Evolutionary conservation across 495 filamentous ascomycete genomes (phyloP), one percentile per base, ranked within the genome.

Genomic region (Lindgomyces ingoldianus): DNA sequence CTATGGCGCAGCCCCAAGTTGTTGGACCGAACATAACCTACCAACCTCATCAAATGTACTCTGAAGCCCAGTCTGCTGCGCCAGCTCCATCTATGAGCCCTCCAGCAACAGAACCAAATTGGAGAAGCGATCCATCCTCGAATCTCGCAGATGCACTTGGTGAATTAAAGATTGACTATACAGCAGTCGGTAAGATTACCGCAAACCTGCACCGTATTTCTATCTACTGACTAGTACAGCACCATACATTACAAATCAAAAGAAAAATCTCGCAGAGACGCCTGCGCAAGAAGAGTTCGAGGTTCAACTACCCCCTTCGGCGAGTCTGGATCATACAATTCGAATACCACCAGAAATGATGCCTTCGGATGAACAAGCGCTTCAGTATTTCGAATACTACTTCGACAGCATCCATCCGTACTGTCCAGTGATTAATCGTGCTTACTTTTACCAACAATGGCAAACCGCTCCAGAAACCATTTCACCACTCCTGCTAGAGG

Each of bases 391-490:
- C 75, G 87, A 94, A 41, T 89, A 96, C 44, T 99, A 91, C 70
- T 99, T 99, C 70, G 79, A 81, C 54, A 85, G 96, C 67, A 90
- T 97, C 33, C 94, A 99, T 67, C 93, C 95, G 8, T 99, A 97
- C 71, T 87, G 96, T n/a, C 94, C 94, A 0, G 91, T 99, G 0
- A 76, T 98, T 57, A 93, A 96, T 74, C 88, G 91, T 69, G 75
- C 83, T 16, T 84, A 89, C 52, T 86, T 99, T 56, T 96, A 94
- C 72, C 88, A 90, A 16, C 92, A 96, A 79, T 99, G 95, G 95
- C 85, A 89, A 58, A 87, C 87, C 44, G 89, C 93, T 65, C 84
- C 91, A 55, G 84, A 88, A 30, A 87, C 89, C 1, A 93, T 99
- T 8, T 98, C 94, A 0, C 95, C 94, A 14, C 81, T 99, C 52